A percentile compares a stretch with the other conserved stretches of the same genome.
Evolutionary conservation across 305 asterid species (phyloP).

Genomic region (Rubia balearica): DNA sequence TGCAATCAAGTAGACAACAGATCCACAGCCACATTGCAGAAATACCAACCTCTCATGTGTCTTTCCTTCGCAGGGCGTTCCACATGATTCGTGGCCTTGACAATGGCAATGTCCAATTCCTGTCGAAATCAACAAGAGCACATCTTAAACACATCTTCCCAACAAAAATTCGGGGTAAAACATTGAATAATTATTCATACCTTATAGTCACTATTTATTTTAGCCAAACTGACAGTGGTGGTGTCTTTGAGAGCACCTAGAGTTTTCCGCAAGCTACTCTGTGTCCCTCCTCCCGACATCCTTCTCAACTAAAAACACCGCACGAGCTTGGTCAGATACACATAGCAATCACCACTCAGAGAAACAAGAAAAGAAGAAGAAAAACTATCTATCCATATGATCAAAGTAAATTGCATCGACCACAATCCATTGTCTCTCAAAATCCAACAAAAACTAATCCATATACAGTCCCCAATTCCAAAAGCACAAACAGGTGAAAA

Average conservation of each 20-base stretch:
- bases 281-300: slow-evolving; percentile 85
- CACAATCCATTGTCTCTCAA: background rate
- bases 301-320: slow-evolving; percentile 28
- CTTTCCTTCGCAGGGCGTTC: slow-evolving; percentile 96
- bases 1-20: slow-evolving; percentile 2
- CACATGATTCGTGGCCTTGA: slow-evolving; percentile 94
- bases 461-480: background rate
- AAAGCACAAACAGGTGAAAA: too few relatives aligned
- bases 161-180: slow-evolving; percentile 1
- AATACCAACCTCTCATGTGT: slow-evolving; percentile 63
- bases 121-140: slow-evolving; percentile 19
- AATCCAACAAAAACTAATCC: background rate
- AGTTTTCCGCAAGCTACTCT: slow-evolving; percentile 82
- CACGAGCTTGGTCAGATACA: slow-evolving; percentile 11
- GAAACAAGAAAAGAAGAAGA: slow-evolving; percentile 9
- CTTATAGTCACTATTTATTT: slow-evolving; percentile 91
- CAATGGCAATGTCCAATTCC: slow-evolving; percentile 97
- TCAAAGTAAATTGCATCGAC: background rate
- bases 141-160: slow-evolving; percentile 3
- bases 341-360: background rate
- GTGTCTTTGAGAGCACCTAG: slow-evolving; percentile 94
- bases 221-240: slow-evolving; percentile 93
- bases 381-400: background rate
- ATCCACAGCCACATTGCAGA: slow-evolving; percentile 2
- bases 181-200: slow-evolving; percentile 26